Conservation (phyloP, 2,329 filamentous ascomycete genomes). For the Fonsecaea pedrosoi region DNA sequence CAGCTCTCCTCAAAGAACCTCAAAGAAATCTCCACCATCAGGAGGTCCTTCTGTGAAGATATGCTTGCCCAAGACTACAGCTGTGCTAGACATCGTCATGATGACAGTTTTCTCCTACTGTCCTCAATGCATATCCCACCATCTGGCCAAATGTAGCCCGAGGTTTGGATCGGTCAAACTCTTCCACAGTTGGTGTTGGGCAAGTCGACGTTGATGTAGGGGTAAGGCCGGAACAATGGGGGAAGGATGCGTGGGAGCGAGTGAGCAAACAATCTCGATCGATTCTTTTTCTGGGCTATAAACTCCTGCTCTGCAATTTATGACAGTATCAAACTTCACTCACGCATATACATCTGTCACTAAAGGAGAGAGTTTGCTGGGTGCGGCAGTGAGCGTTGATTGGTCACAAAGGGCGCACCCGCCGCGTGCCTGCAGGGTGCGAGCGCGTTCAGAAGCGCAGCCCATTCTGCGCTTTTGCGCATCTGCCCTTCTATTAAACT, state of each 20-base stretch:
- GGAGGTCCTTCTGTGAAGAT: no score
- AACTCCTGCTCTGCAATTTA: not conserved
- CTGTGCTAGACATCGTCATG: no score
- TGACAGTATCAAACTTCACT: not conserved
- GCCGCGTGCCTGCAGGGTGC: not conserved
- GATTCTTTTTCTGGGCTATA: not conserved
- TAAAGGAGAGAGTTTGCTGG: not conserved
- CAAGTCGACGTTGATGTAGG: not conserved
- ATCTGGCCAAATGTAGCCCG: not conserved
- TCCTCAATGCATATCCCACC: conserved; percentile 1
- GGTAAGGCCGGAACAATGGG: no score
- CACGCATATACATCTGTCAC: not conserved
- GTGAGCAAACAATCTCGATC: not conserved
- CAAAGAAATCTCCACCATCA: no score
- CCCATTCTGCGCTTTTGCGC: not conserved
- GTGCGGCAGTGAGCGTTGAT: not conserved
- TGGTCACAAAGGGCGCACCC: not conserved
- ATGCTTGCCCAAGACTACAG: no score
- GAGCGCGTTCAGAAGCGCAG: not conserved
- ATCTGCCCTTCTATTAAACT: not conserved
- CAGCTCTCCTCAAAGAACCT: no score
- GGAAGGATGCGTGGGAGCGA: not conserved
- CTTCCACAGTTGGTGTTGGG: no score
- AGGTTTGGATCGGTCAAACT: not conserved
- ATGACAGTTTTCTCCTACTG: not conserved